Evolutionary conservation across 2,329 filamentous ascomycete genomes (phyloP), one percentile per base, ranked within the genome.

Genomic region (Fusarium coffeatum): DNA sequence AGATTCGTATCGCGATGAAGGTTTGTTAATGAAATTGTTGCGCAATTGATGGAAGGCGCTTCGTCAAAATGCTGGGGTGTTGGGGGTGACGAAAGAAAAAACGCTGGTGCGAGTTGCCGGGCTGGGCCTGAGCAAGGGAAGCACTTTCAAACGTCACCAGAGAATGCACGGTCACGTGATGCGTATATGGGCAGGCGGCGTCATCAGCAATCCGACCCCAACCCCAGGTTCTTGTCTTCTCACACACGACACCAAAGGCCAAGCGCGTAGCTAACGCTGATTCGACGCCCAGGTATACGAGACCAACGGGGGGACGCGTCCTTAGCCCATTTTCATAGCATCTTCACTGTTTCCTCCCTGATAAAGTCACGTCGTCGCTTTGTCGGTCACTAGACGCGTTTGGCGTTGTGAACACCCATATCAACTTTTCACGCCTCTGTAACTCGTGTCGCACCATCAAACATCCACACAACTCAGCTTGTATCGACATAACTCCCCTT

Each of bases 11-110:
- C 74, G 78, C 72, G 77, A 78, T 78, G 71, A 46, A 58, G 66
- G 71, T 66, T 71, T 71, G 65, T 68, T 53, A 76, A 78, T 78
- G 72, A 64, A 72, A 72, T 42, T 53, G 34, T 42, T 71, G 75
- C 77, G 77, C 77, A 74, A 76, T 75, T 78, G 74, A 68, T 64
- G 75, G 66, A 72, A 73, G 75, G 76, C 75, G 74, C 69, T 72
- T 73, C 74, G 69, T 58, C 76, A 75, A 75, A 73, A 71, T 78
- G 76, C 69, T 76, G 70, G 66, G 74, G 66, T 72, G 75, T 77
- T 77, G 76, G 76, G 58, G 72, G 75, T 76, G 75, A 79, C 71
- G 76, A 75, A 71, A 75, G 76, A 75, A 77, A 78, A 79, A 80
- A 78, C 72, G 74, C 72, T 71, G 73, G 73, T 74, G 69, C 61